A percentile compares a stretch with the other conserved stretches of the same genome.
These are phyloP conservation scores for Vitis rotundifolia DNA, from an alignment of 164 flowering plant genomes.

Conservation along the genomic window DNA sequence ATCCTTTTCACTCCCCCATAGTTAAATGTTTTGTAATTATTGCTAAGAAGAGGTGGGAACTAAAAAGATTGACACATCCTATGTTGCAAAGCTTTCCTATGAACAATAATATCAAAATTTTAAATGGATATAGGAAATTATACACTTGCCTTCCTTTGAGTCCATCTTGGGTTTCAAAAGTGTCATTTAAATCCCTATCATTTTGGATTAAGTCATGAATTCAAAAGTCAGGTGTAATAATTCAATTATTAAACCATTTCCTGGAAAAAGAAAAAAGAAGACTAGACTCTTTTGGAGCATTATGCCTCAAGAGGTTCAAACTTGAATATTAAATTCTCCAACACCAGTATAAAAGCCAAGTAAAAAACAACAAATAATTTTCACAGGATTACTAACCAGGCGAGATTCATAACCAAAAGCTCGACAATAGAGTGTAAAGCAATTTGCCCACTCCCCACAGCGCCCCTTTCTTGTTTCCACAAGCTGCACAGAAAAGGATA, in stretches of 20 bases:
- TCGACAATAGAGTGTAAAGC: slow-evolving; percentile 95
- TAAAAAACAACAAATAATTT: not conserved
- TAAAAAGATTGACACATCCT: too few species aligned
- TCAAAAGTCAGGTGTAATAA: too few species aligned
- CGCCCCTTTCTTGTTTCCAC: slow-evolving; percentile 90
- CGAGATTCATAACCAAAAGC: slow-evolving; percentile 92
- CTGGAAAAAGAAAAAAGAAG: not conserved
- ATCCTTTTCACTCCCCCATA: too few species aligned
- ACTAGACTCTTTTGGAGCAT: not conserved
- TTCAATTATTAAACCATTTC: not conserved
- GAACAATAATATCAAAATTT: too few species aligned
- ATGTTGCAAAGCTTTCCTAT: too few species aligned
- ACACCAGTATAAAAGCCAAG: not conserved
- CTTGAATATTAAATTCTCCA: not conserved
- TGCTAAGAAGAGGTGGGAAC: too few species aligned
- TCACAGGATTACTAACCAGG: slow-evolving; percentile 51
- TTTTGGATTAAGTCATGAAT: too few species aligned
- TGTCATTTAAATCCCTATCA: too few species aligned
- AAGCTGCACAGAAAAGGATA: slow-evolving; percentile 50
- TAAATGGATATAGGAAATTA: too few species aligned
- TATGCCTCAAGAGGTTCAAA: not conserved
- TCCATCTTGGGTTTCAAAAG: too few species aligned
- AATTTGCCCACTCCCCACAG: slow-evolving; percentile 99
- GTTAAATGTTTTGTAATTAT: too few species aligned
- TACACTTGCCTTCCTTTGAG: too few species aligned